phyloP scores from a whole-genome alignment of 179 eudicot genomes.

The Drosera spatulata region DNA sequence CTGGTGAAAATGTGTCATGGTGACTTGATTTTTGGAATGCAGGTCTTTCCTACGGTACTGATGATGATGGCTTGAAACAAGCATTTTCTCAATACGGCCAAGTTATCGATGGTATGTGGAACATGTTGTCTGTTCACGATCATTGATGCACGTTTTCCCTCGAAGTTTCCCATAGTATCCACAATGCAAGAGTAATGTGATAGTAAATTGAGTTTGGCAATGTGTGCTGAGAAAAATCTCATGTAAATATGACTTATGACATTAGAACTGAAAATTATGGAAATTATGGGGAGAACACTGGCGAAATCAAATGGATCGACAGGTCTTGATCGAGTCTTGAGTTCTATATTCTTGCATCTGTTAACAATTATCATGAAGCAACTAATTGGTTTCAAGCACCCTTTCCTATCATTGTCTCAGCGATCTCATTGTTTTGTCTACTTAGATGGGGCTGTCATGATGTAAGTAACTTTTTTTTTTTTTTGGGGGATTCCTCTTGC shows the following conservation, averaged over 20 bases:
- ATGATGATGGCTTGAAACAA: constrained; percentile 40
- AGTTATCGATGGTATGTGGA: constrained; percentile 43
- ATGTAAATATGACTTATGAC: too few relatives aligned
- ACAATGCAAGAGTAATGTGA: background rate
- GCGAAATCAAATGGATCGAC: too few relatives aligned
- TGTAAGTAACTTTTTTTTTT: constrained; percentile 1
- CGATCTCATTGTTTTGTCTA: background rate
- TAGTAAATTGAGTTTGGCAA: too few relatives aligned
- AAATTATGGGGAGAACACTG: too few relatives aligned
- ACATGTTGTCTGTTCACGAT: background rate
- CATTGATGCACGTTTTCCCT: background rate
- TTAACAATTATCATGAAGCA: too few relatives aligned
- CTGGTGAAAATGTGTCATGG: background rate
- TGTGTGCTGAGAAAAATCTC: too few relatives aligned
- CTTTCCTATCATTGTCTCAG: background rate
- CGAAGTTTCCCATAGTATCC: background rate
- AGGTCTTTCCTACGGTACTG: constrained; percentile 60
- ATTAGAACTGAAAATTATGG: too few relatives aligned
- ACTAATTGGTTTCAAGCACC: too few relatives aligned
- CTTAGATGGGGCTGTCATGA: background rate
- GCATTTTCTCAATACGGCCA: constrained; percentile 51
- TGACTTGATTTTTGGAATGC: constrained; percentile 3
- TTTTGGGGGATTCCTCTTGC: constrained; percentile 14
- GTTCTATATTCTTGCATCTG: too few relatives aligned
- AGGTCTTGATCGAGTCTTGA: too few relatives aligned